Base-by-base conservation (phyloP, 2,329 filamentous ascomycete species). In the Aspergillus costaricaensis region DNA sequence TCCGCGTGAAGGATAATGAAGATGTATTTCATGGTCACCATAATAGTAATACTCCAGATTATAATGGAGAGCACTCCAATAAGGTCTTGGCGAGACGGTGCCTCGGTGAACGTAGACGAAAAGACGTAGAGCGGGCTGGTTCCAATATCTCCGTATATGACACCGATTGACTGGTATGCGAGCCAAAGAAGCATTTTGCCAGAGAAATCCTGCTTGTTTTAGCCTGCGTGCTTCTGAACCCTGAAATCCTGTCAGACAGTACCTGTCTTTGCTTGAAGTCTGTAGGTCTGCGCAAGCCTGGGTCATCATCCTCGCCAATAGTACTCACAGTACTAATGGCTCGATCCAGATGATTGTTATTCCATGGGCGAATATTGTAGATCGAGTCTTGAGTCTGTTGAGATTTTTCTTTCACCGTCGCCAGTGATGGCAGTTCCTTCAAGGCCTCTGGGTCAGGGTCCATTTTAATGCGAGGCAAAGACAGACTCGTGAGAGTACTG, bases 91-190 rank as follows among this genome's bases (percentile, higher is more conserved):
- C 77, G 71, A 23, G 68, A 72, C 0, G 82, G 82, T 1, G 75
- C 72, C 4, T 73, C 71, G 23, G 72, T 74, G 64, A 86, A 86
- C 1, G 82, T 84, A 0, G 79, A 81, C 5, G 83, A 85, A 65
- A 77, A 86, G 23, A 86, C 84, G 67, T 86, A 86, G 3, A 86
- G 78, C 2, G 84, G 83, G 47, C 79, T 82, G 5, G 83, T 86
- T 19, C 83, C 83, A 62, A 86, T 85, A 60, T 86, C 83, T n/a
- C 83, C 83, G 62, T 86, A 86, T 55, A 86, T 85, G 59, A 85
- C 83, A 36, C 84, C 84, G 32, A 81, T 79, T 1, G 80, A 82
- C 65, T 85, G 82, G 67, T 85, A 86, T 7, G 83, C 80, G 14
- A 84, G 77, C 75, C 79, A 73, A 15, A 57, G 32, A 14, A 63